Base-by-base conservation (phyloP, 1,139 yeast species). In the Nakaseomyces delphensis region DNA sequence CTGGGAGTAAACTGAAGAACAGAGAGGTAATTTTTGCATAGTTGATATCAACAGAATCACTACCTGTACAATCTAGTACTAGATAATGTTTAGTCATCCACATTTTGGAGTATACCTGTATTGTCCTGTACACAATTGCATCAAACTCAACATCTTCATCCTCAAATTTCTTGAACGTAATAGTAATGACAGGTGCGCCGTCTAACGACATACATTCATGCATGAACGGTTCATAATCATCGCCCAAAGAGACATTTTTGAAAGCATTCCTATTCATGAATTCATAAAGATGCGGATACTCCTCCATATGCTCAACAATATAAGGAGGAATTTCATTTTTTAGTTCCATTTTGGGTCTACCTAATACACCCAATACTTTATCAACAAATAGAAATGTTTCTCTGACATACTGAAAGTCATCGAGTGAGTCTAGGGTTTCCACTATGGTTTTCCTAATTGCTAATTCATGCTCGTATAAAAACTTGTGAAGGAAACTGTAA, bases 191-290 rank as follows among this genome's bases (percentile, higher is more conserved):
- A 0, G 93, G 94, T 0, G 76, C 64, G 3, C 95, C 95, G 57
- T 84, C 93, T 36, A 71, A 67, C 41, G 81, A 76, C 25, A 82
- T 75, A 0, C 83, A 74, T 49, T 76, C 84, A 42, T 74, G 79
- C 8, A 83, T 70, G 35, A 79, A 66, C 0, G 74, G 69, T 11
- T 36, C 38, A 6, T 39, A 42, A 19, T 65, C 63, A 11, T 72
- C 76, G 23, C 33, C 41, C 6, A 41, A 29, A 14, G 42, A 27
- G 14, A 73, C 63, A 48, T 78, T 76, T 40, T 73, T 71, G 43
- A 73, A 65, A 0, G 85, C 68, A 67, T 80, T 74, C 48, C 78
- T 77, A 24, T 78, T 72, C 86, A 85, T 80, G 52, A 84, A 83
- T 48, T 84, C 95, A 52, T 75, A 77, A 41, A 79, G 66, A 44